Base-by-base conservation (phyloP, 2,329 filamentous ascomycete species). In the Ceratocystis variospora region DNA sequence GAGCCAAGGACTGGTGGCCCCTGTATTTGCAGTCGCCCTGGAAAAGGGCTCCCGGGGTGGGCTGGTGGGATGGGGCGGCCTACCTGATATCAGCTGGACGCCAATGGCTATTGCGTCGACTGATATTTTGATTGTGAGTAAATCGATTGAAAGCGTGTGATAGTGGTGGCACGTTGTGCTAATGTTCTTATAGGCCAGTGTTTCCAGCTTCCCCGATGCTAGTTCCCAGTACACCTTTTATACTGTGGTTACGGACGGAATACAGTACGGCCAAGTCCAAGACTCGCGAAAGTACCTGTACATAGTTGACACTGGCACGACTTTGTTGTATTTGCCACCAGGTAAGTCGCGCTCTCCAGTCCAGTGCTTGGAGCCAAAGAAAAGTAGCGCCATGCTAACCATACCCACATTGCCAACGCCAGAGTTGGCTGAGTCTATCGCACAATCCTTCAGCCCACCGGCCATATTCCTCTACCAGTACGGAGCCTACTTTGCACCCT, bases 261-360 rank as follows among this genome's bases (percentile, higher is more conserved):
- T 81, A 67, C 72, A 73, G 68, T 81, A 75, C 71, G 79, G 75
- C 28, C 73, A 74, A 50, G 77, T 74, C 3, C 76, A 73, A 1
- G 76, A 79, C 68, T 73, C 70, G 19, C 76, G 73, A 44, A 79
- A 76, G 70, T 78, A 77, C 64, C 79, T 79, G 3, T 80, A 78
- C 70, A 79, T 83, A 63, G 73, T 82, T 62, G 80, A 83, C 71
- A 81, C 78, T 17, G 79, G 79, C 41, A 82, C 80, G 1, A 79
- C 80, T 0, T 75, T 81, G 71, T 78, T 78, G 68, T 79, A 80
- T 68, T 71, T 82, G 1, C 80, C 80, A 10, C 76, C 77, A 10
- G 72, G 80, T 80, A 70, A 74, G 77, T 45, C 48, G 3, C 10
- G 37, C 10, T 41, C 37, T 12, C 3, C 37, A 12, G 10, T 12